These are phyloP conservation scores for Fraxinus cuspidata DNA, from an alignment of 257 asterid genomes.

Conservation along the genomic window DNA sequence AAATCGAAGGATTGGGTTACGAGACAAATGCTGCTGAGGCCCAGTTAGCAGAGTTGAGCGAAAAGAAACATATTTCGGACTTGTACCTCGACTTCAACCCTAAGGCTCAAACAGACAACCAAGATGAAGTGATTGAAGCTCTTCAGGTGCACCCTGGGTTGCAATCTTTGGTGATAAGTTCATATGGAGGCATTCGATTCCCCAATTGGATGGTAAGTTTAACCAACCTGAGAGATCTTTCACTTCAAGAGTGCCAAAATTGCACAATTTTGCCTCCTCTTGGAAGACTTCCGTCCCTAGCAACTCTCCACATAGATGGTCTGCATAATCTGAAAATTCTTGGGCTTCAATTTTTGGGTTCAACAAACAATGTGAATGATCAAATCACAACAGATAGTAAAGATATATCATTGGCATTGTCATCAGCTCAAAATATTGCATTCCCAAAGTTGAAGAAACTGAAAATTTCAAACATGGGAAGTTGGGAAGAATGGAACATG, in stretches of 20 bases:
- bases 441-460: constrained; percentile 63
- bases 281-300: constrained; percentile 53
- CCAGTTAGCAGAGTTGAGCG: constrained; percentile 42
- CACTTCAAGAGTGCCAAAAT: constrained; percentile 50
- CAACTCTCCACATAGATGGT: constrained; percentile 49
- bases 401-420: not conserved
- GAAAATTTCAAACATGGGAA: constrained; percentile 49
- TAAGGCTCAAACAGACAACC: constrained; percentile 20
- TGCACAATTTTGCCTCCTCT: constrained; percentile 50
- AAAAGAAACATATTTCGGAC: constrained; percentile 42
- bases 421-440: constrained; percentile 6
- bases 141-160: constrained; percentile 39
- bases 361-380: not conserved
- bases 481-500: constrained; percentile 55
- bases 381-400: constrained; percentile 1
- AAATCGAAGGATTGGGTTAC: constrained; percentile 60
- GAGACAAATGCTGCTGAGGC: constrained; percentile 49
- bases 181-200: constrained; percentile 41
- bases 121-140: constrained; percentile 53
- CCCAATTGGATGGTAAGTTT: constrained; percentile 58
- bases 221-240: constrained; percentile 39
- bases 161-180: constrained; percentile 50
- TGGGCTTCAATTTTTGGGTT: constrained; percentile 39
- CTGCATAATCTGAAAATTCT: constrained; percentile 34
- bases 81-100: constrained; percentile 57